Base-by-base conservation (phyloP, 495 filamentous ascomycete species). In the Aspergillus homomorphus region DNA sequence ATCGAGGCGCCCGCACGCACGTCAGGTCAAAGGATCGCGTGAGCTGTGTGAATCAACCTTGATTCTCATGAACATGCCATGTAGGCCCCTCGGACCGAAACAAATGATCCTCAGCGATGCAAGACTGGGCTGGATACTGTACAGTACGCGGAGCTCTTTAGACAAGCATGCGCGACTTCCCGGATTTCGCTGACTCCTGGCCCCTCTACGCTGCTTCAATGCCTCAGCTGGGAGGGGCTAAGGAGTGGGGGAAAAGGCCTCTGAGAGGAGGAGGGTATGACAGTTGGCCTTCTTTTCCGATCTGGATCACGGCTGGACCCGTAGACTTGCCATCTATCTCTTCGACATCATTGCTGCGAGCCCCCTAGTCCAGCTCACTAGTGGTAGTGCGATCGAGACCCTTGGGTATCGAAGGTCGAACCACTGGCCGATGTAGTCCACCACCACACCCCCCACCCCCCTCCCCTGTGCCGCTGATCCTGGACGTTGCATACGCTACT, bases 401-500 rank as follows among this genome's bases (percentile, higher is more conserved):
- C 15, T 22, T 30, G 15, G 24, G 23, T n/a, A 19, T 51, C n/a
- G 15, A 18, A 51, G 15, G 45, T 38, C 49, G 54, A n/a, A 56
- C 22, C 45, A 59, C 50, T 54, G 41, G 20, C 48, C 50, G 52
- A 44, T 51, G 59, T 54, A 58, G 54, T 55, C 53, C 51, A 50
- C 38, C 22, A 28, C 33, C 2, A 12, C 33, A 38, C 8, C 33
- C 6, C 33, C 33, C n/a, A 42, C 43, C 54, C 41, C 53, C 43
- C 45, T 22, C 54, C 53, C 53, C 44, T 50, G 51, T 55, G 51
- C 48, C 28, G 33, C 26, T 43, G 53, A 55, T 46, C 53, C 62
- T 61, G 41, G 51, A 30, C 53, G 45, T 53, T 60, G 51, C 58
- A 61, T 53, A 63, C 28, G 58, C 49, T 45, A 60, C 54, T 52